phyloP scores from a whole-genome alignment of 2,329 filamentous ascomycete species.

The Westerdykella ornata region DNA sequence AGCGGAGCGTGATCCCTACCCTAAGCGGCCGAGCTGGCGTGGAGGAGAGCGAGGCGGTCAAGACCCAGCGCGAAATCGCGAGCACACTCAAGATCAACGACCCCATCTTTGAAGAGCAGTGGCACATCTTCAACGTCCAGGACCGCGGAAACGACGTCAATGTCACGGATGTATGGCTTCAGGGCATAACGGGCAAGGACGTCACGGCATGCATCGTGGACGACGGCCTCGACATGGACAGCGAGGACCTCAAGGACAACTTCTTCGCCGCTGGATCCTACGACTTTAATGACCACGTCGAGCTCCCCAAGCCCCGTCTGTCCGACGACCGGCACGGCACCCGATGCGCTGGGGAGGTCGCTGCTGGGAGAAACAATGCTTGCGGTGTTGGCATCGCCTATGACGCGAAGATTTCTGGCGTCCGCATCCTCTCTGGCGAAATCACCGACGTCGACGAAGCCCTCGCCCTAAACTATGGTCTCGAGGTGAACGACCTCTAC shows the following conservation, averaged over 20 bases:
- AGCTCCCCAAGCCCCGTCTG: slow-evolving; percentile 74
- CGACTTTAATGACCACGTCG: slow-evolving; percentile 84
- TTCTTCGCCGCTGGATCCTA: slow-evolving; percentile 90
- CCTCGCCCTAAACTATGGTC: slow-evolving; percentile 84
- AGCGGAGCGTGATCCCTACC: slow-evolving; percentile 43
- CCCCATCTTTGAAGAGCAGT: slow-evolving; percentile 89
- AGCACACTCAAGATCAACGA: slow-evolving; percentile 68
- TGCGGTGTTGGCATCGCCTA: slow-evolving; percentile 96
- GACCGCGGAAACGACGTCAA: slow-evolving; percentile 88
- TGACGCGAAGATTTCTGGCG: slow-evolving; percentile 79
- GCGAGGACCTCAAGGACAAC: slow-evolving; percentile 83
- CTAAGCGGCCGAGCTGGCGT: slow-evolving; percentile 14
- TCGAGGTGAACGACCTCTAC: slow-evolving; percentile 89
- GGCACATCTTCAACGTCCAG: slow-evolving; percentile 83
- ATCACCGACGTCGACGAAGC: slow-evolving; percentile 93
- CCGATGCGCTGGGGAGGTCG: slow-evolving; percentile 87
- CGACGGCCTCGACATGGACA: slow-evolving; percentile 93
- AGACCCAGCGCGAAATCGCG: slow-evolving; percentile 37
- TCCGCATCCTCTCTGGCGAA: slow-evolving; percentile 84
- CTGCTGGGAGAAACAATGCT: slow-evolving; percentile 83
- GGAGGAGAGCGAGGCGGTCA: slow-evolving; percentile 43
- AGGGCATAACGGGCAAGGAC: slow-evolving; percentile 84
- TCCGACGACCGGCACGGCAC: slow-evolving; percentile 87
- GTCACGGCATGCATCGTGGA: slow-evolving; percentile 91
- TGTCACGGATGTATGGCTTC: slow-evolving; percentile 86